phyloP scores from a whole-genome alignment of 495 filamentous ascomycete species.

The Penicillium argentinense region DNA sequence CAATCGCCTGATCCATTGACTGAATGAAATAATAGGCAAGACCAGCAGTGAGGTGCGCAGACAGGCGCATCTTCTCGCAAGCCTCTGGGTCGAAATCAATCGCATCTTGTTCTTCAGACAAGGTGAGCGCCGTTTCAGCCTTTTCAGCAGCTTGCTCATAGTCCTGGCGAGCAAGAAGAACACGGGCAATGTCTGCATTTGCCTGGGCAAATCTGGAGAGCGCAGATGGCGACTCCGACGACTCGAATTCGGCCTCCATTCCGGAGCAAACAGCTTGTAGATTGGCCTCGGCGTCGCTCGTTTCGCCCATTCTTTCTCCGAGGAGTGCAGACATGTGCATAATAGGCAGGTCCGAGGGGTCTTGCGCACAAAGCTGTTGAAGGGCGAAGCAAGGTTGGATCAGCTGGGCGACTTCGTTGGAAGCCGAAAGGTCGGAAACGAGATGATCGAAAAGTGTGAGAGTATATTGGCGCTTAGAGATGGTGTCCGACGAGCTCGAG shows the following conservation, averaged over 20 bases:
- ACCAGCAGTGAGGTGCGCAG: constrained; percentile 83
- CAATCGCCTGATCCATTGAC: constrained; percentile 63
- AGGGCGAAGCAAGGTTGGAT: constrained; percentile 85
- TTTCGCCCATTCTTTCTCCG: constrained; percentile 73
- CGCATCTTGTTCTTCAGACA: constrained; percentile 59
- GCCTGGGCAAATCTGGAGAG: constrained; percentile 76
- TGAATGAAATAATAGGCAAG: constrained; percentile 71
- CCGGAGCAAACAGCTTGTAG: constrained; percentile 63
- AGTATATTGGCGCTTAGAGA: constrained; percentile 74
- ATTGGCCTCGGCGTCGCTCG: constrained; percentile 59
- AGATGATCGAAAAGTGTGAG: constrained; percentile 78
- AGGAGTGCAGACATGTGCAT: constrained; percentile 79
- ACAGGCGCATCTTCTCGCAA: constrained; percentile 67
- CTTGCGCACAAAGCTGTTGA: constrained; percentile 70
- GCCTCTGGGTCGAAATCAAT: constrained; percentile 56
- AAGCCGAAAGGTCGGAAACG: constrained; percentile 49
- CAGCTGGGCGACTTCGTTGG: constrained; percentile 60
- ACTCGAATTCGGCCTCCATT: constrained; percentile 80
- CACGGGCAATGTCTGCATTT: constrained; percentile 84
- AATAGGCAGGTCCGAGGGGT: constrained; percentile 64
- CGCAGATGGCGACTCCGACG: constrained; percentile 68
- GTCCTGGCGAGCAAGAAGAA: constrained; percentile 63
- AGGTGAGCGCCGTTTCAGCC: constrained; percentile 68
- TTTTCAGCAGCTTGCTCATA: constrained; percentile 68
- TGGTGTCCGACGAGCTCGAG: constrained; percentile 65